These are phyloP conservation scores for Microascus cirrosus DNA, from an alignment of 2,329 filamentous ascomycete species.

Conservation along the genomic window DNA sequence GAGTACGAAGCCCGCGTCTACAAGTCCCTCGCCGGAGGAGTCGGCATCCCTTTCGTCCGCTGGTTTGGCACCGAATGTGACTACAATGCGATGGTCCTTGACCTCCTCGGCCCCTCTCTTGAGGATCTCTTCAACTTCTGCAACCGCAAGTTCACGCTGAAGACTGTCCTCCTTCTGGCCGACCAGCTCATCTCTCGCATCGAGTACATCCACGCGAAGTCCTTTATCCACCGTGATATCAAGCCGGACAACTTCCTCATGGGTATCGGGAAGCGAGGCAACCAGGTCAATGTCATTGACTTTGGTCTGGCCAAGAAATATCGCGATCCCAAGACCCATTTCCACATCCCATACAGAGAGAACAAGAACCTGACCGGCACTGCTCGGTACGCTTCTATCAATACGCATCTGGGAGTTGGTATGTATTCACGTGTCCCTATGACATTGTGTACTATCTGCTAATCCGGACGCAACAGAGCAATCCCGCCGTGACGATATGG, in stretches of 20 bases:
- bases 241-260: slow-evolving; percentile 99
- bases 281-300: slow-evolving; percentile 99
- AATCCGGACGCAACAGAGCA: slow-evolving; percentile 48
- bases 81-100: slow-evolving; percentile 99
- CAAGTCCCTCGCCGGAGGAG: slow-evolving; percentile 83
- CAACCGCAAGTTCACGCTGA: slow-evolving; percentile 98
- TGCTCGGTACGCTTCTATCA: slow-evolving; percentile 96
- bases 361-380: slow-evolving; percentile 99
- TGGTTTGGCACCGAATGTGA: slow-evolving; percentile 99
- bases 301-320: slow-evolving; percentile 99
- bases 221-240: slow-evolving; percentile 98
- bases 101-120: slow-evolving; percentile 87
- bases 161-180: slow-evolving; percentile 92
- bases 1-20: slow-evolving; percentile 97
- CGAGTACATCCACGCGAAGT: slow-evolving; percentile 99
- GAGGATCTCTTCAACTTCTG: slow-evolving; percentile 99
- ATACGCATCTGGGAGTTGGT: slow-evolving; percentile 93
- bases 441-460: background rate
- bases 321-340: slow-evolving; percentile 98
- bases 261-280: slow-evolving; percentile 97
- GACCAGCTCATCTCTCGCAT: slow-evolving; percentile 98
- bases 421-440: slow-evolving; percentile 22
- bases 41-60: slow-evolving; percentile 96
- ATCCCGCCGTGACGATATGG: slow-evolving; percentile 98
- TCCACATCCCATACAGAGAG: slow-evolving; percentile 99